phyloP scores from a whole-genome alignment of 805 yeast genomes.

The Candida boleticola region DNA sequence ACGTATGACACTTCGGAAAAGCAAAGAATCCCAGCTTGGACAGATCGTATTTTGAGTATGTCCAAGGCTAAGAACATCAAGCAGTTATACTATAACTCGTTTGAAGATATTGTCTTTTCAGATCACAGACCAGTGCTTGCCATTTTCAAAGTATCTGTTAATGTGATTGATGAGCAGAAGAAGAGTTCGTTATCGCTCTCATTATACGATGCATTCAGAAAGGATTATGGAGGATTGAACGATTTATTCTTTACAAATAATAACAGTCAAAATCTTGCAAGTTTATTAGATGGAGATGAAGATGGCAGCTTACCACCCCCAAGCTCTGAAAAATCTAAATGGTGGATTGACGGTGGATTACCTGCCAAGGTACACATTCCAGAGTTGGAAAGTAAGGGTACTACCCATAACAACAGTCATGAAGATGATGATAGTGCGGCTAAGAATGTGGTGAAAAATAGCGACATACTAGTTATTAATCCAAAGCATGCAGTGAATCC shows the following conservation, averaged over 20 bases:
- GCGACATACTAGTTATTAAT: conserved; percentile 48
- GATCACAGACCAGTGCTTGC: conserved; percentile 93
- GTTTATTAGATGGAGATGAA: conserved; percentile 21
- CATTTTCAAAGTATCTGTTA: conserved; percentile 58
- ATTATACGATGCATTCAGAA: conserved; percentile 55
- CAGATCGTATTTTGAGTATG: conserved; percentile 76
- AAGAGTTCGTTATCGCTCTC: conserved; percentile 55
- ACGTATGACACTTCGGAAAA: conserved; percentile 88
- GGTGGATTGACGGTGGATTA: conserved; percentile 89
- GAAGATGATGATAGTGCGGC: no score
- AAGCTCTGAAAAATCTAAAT: conserved; percentile 72
- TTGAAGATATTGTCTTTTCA: conserved; percentile 59
- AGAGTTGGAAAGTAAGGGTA: conserved; percentile 33
- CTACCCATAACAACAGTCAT: not conserved
- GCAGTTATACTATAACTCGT: conserved; percentile 61
- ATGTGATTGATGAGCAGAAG: conserved; percentile 60
- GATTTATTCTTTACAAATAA: conserved; percentile 32
- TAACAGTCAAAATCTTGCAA: conserved; percentile 17
- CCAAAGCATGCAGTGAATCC: conserved; percentile 75
- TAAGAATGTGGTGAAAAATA: not conserved
- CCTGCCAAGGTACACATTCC: conserved; percentile 65
- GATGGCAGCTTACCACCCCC: conserved; percentile 73
- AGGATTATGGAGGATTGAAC: conserved; percentile 42
- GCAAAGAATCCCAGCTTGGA: conserved; percentile 95
- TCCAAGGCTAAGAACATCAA: conserved; percentile 55